Evolutionary conservation across 2,329 filamentous ascomycete genomes (phyloP), one percentile per base, ranked within the genome.

Genomic region (Xylariaceae sp.): DNA sequence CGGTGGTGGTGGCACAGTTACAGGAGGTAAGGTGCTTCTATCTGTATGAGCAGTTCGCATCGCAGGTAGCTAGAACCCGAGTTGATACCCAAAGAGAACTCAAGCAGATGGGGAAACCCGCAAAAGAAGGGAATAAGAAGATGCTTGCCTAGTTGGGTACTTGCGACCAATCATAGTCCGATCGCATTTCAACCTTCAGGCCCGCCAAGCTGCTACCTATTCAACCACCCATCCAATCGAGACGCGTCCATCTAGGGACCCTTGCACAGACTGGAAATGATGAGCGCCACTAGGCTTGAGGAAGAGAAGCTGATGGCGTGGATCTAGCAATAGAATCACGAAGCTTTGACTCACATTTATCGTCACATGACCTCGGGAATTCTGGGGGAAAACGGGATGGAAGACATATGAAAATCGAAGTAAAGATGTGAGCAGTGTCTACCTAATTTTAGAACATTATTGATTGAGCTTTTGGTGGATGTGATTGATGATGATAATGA

Each of bases 121-220:
- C 7, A 40, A 40, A 35, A 32, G 20, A 35, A 25, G 38, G 44
- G 43, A 50, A 17, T 46, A 42, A 23, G 39, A 48, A 45, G 50
- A 22, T 49, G 46, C 47, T 47, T 56, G 57, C 52, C 57, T 49
- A 54, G 57, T 55, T 47, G 45, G 48, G 42, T 48, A 40, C 11
- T 35, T n/a, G 37, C 36, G 49, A 41, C 60, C 59, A 62, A 62
- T 61, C 55, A 62, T 22, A 54, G 47, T 16, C 40, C 27, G 59
- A 62, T 54, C 60, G 60, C 60, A 62, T 58, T 52, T 44, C 48
- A 45, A 57, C 47, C 52, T 53, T 51, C 48, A 41, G 52, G n/a
- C 20, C 16, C n/a, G n/a, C n/a, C n/a, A n/a, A n/a, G n/a, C n/a
- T n/a, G n/a, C n/a, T n/a, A n/a, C n/a, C 46, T 46, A 45, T 27